Conservation (phyloP, 1,284 basidiomycete genomes). For the Sanghuangporus baumii region DNA sequence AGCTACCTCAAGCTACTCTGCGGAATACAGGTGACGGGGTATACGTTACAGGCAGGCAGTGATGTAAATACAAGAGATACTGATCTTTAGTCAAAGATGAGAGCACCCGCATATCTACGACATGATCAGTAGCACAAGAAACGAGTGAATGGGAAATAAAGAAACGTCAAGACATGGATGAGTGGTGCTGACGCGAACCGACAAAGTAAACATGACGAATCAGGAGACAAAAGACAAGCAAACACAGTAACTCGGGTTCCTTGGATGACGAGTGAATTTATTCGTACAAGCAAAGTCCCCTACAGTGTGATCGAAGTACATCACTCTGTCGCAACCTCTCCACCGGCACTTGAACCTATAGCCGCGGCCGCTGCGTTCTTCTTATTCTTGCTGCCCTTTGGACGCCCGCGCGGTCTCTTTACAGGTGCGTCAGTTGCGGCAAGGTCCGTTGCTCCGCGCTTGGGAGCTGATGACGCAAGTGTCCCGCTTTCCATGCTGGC, state of each 20-base stretch:
- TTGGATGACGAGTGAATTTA: neutral
- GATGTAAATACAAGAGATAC: too few relatives aligned
- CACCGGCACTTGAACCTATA: neutral
- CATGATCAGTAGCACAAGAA: neutral
- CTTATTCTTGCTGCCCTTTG: slow-evolving; percentile 42
- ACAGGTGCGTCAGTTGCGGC: slow-evolving; percentile 27
- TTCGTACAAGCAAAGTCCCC: neutral
- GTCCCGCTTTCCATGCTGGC: slow-evolving; percentile 24
- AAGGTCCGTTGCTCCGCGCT: slow-evolving; percentile 28
- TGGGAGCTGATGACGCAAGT: slow-evolving; percentile 17
- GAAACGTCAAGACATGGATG: neutral
- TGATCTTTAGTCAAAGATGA: neutral
- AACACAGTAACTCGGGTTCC: neutral
- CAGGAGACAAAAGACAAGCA: neutral
- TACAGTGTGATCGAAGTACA: neutral
- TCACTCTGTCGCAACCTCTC: neutral
- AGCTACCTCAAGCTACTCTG: too few relatives aligned
- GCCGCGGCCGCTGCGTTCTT: slow-evolving; percentile 19
- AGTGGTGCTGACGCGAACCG: neutral
- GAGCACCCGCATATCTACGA: neutral
- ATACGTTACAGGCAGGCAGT: too few relatives aligned
- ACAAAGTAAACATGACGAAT: neutral
- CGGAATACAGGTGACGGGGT: too few relatives aligned
- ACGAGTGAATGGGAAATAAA: neutral
- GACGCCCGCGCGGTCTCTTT: slow-evolving; percentile 39